A percentile compares a stretch with the other conserved stretches of the same genome.
These are phyloP conservation scores for Aspergillus niger DNA, from an alignment of 2,329 filamentous ascomycete species.

Conservation along the genomic window DNA sequence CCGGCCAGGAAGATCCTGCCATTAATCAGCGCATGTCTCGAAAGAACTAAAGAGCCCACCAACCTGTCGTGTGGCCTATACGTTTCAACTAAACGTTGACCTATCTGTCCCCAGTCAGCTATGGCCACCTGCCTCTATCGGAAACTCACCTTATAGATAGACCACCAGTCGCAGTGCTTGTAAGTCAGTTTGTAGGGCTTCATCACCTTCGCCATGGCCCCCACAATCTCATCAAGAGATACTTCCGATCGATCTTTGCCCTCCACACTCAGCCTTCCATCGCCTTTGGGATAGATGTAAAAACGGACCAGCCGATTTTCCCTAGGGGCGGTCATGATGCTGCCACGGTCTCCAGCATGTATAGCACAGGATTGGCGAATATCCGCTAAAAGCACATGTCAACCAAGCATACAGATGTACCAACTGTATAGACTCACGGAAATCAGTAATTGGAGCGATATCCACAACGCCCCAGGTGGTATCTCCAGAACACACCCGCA, in stretches of 20 bases:
- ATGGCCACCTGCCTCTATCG: background rate
- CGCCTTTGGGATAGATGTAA: conserved; percentile 17
- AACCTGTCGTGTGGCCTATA: background rate
- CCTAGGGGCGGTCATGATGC: conserved; percentile 21
- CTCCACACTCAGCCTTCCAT: background rate
- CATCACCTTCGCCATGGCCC: conserved; percentile 10
- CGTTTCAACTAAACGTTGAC: background rate
- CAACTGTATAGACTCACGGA: conserved; percentile 9
- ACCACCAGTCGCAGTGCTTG: conserved; percentile 23
- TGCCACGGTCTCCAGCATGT: conserved; percentile 12
- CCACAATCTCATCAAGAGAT: conserved; percentile 10
- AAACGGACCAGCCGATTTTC: conserved; percentile 21
- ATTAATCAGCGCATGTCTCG: background rate
- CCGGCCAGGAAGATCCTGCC: background rate
- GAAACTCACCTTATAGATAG: conserved; percentile 18
- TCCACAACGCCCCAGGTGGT: conserved; percentile 53
- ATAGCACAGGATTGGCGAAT: conserved; percentile 21
- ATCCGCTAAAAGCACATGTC: conserved; percentile 12
- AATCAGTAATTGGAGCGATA: conserved; percentile 52
- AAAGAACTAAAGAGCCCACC: background rate
- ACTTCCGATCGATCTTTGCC: background rate
- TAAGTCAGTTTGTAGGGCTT: conserved; percentile 16
- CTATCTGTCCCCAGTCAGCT: background rate
- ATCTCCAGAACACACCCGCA: conserved; percentile 57
- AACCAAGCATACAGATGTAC: background rate